Percentiles rank a stretch among this genome's conserved stretches.
Conservation (phyloP, 805 yeast species). For the Tanozyma kutaoensis region DNA sequence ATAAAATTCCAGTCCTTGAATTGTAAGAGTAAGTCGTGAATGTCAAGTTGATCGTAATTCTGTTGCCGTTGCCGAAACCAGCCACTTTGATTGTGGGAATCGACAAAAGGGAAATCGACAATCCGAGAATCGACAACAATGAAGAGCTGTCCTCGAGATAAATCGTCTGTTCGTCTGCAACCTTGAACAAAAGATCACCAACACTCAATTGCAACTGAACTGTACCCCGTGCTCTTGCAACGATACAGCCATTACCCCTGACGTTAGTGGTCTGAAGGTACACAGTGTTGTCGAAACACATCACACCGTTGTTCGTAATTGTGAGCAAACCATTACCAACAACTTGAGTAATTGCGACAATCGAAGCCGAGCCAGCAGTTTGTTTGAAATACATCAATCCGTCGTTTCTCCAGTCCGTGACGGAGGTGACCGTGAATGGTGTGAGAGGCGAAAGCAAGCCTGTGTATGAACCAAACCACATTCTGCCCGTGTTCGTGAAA, state of each 20-base stretch:
- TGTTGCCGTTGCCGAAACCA: constrained; percentile 4
- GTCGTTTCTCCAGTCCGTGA: neutral
- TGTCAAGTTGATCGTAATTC: constrained; percentile 1
- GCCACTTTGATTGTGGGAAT: constrained; percentile 2
- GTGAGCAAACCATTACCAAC: neutral
- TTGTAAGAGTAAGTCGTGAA: constrained; percentile 2
- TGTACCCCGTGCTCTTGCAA: constrained; percentile 1
- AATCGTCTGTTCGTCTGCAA: neutral
- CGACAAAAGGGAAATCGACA: neutral
- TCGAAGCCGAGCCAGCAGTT: neutral
- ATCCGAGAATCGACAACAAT: no score
- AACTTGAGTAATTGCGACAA: neutral
- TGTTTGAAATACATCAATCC: neutral
- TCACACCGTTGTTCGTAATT: neutral
- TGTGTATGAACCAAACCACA: neutral
- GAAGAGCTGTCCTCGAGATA: no score
- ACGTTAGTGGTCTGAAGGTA: neutral
- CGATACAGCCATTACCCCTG: neutral
- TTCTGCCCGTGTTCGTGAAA: neutral
- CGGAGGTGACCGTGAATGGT: neutral
- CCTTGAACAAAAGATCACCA: neutral
- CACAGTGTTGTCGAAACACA: neutral
- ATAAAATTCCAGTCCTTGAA: constrained; percentile 2
- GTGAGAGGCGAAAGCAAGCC: neutral
- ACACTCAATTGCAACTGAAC: neutral